phyloP scores from a whole-genome alignment of 257 asterid genomes.

The Fraxinus pennsylvanica region DNA sequence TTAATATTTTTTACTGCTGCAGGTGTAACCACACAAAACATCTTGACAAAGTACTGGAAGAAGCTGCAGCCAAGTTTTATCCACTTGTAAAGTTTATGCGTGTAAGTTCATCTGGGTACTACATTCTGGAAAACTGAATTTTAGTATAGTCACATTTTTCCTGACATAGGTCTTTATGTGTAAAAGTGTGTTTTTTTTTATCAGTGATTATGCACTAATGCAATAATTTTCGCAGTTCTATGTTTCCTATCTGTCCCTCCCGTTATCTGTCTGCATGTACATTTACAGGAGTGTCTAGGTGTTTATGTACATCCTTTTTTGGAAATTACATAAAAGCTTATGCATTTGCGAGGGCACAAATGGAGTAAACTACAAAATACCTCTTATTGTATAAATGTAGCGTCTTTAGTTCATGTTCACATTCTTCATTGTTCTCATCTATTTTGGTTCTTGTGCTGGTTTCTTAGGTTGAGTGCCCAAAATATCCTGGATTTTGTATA shows the following conservation, averaged over 20 bases:
- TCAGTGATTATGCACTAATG: not conserved
- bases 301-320: not conserved
- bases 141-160: not conserved
- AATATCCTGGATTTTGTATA: slow-evolving; percentile 95
- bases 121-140: slow-evolving; percentile 3
- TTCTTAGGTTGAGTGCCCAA: slow-evolving; percentile 88
- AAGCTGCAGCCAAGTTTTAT: slow-evolving; percentile 84
- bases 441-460: slow-evolving; percentile 24
- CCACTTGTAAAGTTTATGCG: slow-evolving; percentile 91
- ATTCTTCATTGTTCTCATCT: not conserved
- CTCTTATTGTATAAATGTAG: not conserved
- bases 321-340: not conserved
- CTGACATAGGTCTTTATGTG: not conserved
- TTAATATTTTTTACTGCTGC: slow-evolving; percentile 19
- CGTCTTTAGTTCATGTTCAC: slow-evolving; percentile 6
- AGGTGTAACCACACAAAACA: slow-evolving; percentile 90
- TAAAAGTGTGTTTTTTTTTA: not conserved
- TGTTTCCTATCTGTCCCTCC: not conserved
- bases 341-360: slow-evolving; percentile 6
- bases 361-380: not conserved
- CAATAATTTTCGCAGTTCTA: not conserved
- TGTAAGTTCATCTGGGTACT: slow-evolving; percentile 42
- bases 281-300: not conserved
- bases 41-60: slow-evolving; percentile 82
- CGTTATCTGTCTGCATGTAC: not conserved